A percentile compares a stretch with the other conserved stretches of the same genome.
Evolutionary conservation across 805 yeast species (phyloP).

Genomic region (Metschnikowia continentalis): DNA sequence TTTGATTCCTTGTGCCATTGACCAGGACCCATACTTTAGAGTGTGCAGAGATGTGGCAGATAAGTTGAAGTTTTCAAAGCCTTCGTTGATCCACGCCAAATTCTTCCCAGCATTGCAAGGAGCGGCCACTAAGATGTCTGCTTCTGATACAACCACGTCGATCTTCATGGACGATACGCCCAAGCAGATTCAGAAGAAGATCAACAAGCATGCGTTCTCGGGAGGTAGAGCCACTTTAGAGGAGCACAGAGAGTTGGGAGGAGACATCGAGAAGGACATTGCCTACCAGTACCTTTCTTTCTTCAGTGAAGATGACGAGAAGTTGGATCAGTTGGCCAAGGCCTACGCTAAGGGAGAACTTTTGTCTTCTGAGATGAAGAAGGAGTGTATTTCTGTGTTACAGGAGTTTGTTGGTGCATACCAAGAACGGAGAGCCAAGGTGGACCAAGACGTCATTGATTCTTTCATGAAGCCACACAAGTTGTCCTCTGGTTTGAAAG

Average conservation of each 20-base stretch:
- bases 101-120: conserved; percentile 99
- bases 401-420: conserved; percentile 76
- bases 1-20: conserved; percentile 97
- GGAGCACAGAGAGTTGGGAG: conserved; percentile 87
- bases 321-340: conserved; percentile 56
- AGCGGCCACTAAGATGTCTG: conserved; percentile 93
- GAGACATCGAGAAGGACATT: conserved; percentile 92
- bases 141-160: conserved; percentile 84
- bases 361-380: conserved; percentile 90
- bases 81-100: conserved; percentile 86
- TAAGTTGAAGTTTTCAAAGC: conserved; percentile 85
- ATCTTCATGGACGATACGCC: conserved; percentile 95
- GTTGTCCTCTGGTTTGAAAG: conserved; percentile 68
- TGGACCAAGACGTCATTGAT: conserved; percentile 58
- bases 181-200: conserved; percentile 86
- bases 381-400: conserved; percentile 73
- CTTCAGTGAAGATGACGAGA: conserved; percentile 84
- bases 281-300: conserved; percentile 90
- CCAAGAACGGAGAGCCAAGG: conserved; percentile 70
- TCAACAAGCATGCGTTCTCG: conserved; percentile 93
- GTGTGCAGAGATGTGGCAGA: conserved; percentile 97
- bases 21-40: conserved; percentile 97
- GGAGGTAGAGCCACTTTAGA: conserved; percentile 89
- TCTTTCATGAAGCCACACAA: conserved; percentile 82
- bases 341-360: conserved; percentile 76